These are phyloP conservation scores for Zizania palustris DNA, from an alignment of 202 grass and related monocot genomes.

Conservation along the genomic window DNA sequence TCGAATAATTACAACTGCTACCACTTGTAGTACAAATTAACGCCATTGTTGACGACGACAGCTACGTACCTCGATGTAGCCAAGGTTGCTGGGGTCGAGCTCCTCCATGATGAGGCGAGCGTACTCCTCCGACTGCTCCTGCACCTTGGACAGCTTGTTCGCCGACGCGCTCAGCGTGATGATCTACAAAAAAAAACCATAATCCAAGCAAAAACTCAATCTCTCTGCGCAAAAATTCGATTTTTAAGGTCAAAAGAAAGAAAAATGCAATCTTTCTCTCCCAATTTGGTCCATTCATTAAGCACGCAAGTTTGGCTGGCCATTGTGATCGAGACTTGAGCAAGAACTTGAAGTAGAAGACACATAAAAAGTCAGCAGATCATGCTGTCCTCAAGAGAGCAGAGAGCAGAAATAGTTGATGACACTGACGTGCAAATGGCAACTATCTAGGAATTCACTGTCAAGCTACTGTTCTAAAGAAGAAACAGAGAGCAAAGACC, in stretches of 20 bases:
- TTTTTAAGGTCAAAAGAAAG: background rate
- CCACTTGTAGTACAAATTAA: background rate
- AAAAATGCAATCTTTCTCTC: background rate
- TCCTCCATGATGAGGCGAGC: slow-evolving; percentile 97
- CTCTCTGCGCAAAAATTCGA: background rate
- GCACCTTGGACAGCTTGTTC: slow-evolving; percentile 77
- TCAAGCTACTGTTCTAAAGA: background rate
- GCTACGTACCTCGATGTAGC: slow-evolving; percentile 62
- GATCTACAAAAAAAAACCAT: slow-evolving; percentile 52
- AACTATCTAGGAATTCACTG: background rate
- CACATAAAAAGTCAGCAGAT: slow-evolving; percentile 25
- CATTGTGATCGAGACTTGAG: background rate
- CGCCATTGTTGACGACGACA: background rate
- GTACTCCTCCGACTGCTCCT: slow-evolving; percentile 84
- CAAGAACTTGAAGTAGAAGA: background rate
- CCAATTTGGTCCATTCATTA: background rate
- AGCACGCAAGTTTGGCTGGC: background rate
- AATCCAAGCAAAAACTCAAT: background rate
- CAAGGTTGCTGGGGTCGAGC: slow-evolving; percentile 75
- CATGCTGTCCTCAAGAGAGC: background rate
- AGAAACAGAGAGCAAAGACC: background rate
- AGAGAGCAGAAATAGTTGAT: background rate
- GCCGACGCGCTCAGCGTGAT: slow-evolving; percentile 80
- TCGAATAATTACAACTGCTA: too few species aligned
- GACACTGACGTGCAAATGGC: slow-evolving; percentile 27